Percentiles rank a stretch among this genome's conserved stretches.
These are phyloP conservation scores for Aspergillus niger DNA, from an alignment of 2,329 filamentous ascomycete species.

Conservation along the genomic window DNA sequence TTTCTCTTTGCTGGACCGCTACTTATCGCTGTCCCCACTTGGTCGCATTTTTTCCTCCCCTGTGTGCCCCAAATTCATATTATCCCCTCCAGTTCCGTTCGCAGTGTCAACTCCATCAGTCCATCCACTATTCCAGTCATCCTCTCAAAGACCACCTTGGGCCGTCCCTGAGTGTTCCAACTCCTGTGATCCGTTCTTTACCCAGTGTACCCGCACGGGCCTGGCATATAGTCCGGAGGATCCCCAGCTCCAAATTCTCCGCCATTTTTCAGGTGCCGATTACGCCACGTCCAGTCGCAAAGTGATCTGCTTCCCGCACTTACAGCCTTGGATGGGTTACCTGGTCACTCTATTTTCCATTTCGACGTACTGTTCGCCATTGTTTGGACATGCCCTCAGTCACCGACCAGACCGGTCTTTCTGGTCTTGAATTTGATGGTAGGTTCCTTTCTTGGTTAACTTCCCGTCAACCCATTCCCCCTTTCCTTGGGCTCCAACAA, in stretches of 20 bases:
- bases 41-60: background rate
- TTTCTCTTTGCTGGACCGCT: background rate
- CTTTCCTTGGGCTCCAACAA: slow-evolving; percentile 12
- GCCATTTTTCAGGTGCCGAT: background rate
- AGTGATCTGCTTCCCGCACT: slow-evolving; percentile 38
- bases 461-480: slow-evolving; percentile 14
- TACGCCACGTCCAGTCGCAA: background rate
- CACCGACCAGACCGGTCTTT: slow-evolving; percentile 28
- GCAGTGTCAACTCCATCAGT: background rate
- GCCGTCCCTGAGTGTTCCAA: background rate
- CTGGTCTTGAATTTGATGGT: slow-evolving; percentile 32
- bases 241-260: background rate
- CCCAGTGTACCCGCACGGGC: background rate
- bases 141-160: background rate
- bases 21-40: background rate
- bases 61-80: background rate
- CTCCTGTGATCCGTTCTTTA: background rate
- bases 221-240: background rate
- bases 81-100: background rate
- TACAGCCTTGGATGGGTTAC: slow-evolving; percentile 52
- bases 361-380: background rate
- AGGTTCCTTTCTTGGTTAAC: slow-evolving; percentile 20
- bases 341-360: background rate
- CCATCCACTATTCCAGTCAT: background rate
- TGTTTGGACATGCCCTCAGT: slow-evolving; percentile 32